Conservation (phyloP, 2,329 filamentous ascomycete genomes). For the Xylariaceae sp. region DNA sequence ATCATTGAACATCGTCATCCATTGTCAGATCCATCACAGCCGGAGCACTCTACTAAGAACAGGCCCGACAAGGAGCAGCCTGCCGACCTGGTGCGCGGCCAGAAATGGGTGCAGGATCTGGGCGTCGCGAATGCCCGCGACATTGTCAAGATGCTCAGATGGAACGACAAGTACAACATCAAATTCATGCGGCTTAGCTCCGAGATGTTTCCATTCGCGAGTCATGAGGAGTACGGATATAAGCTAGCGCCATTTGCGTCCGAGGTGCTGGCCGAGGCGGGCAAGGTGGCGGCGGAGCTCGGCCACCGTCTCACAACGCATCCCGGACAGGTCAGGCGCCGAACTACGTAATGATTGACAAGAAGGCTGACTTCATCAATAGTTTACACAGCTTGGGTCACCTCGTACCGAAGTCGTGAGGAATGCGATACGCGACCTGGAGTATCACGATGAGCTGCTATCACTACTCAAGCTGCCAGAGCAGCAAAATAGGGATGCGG, state of each 20-base stretch:
- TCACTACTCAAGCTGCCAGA: slow-evolving; percentile 70
- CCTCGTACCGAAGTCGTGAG: slow-evolving; percentile 72
- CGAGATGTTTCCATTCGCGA: slow-evolving; percentile 96
- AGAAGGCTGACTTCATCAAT: slow-evolving; percentile 7
- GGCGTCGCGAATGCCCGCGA: slow-evolving; percentile 81
- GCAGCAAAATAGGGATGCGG: slow-evolving; percentile 77
- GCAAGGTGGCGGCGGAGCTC: slow-evolving; percentile 69
- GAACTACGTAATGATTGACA: neutral
- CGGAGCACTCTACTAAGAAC: slow-evolving; percentile 81
- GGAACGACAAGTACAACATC: slow-evolving; percentile 91
- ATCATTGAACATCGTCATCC: slow-evolving; percentile 88
- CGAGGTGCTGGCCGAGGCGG: slow-evolving; percentile 70
- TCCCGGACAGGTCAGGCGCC: slow-evolving; percentile 61
- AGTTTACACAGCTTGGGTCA: slow-evolving; percentile 88
- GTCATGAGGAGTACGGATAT: slow-evolving; percentile 83
- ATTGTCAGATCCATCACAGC: slow-evolving; percentile 67
- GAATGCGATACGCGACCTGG: slow-evolving; percentile 74
- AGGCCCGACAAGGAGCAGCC: slow-evolving; percentile 71
- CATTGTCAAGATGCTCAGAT: slow-evolving; percentile 77
- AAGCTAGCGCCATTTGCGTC: slow-evolving; percentile 78
- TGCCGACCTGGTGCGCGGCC: slow-evolving; percentile 62
- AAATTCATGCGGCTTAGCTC: slow-evolving; percentile 89
- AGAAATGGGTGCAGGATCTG: slow-evolving; percentile 69
- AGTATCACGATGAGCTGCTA: slow-evolving; percentile 85
- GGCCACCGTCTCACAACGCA: slow-evolving; percentile 87